Evolutionary conservation across 106 monocot genomes (phyloP), one percentile per base, ranked within the genome.

Genomic region (Acanthochlamys bracteata): DNA sequence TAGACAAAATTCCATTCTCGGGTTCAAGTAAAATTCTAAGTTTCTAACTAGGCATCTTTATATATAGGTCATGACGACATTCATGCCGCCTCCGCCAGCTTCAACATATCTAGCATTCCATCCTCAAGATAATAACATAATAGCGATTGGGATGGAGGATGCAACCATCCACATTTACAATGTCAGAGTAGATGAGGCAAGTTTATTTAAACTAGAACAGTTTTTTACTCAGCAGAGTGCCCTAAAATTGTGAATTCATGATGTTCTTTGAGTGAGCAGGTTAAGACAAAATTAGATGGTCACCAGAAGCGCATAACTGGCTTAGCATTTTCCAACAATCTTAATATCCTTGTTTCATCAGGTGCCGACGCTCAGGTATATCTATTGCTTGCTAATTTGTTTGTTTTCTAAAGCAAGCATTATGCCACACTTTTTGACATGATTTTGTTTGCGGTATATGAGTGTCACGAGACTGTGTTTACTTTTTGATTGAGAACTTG

Each of bases 121-220:
- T 66, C 86, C 82, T 21, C 82, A 83, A 60, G 86, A 87, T 56
- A 87, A 87, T 71, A 87, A 87, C 55, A 87, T 83, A 6, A 77
- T 87, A 64, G 86, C 86, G 26, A 76, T 87, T 59, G 86, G 86
- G 62, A 87, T 83, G 86, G 82, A 83, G 39, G 86, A 87, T 66
- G 75, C 86, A 63, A 83, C 82, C 33, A 79, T 87, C 59, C 76
- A 87, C 39, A 83, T 87, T 56, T 87, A 86, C 66, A 82, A 78
- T 78, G 81, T 82, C n/a, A 68, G 82, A 55, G 78, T 82, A 24
- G 86, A 86, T 66, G 82, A 82, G 86, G 85, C 84, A 65, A 57
- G 23, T 14, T 57, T 20, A 41, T 51, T 15, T 20, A 11, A 39
- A 0, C 55, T 2, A n/a, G n/a, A n/a, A n/a, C n/a, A n/a, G n/a